Percentiles rank a stretch among this genome's conserved stretches.
phyloP scores from a whole-genome alignment of 176 grass and related monocot species.

The Rhynchospora pubera region DNA sequence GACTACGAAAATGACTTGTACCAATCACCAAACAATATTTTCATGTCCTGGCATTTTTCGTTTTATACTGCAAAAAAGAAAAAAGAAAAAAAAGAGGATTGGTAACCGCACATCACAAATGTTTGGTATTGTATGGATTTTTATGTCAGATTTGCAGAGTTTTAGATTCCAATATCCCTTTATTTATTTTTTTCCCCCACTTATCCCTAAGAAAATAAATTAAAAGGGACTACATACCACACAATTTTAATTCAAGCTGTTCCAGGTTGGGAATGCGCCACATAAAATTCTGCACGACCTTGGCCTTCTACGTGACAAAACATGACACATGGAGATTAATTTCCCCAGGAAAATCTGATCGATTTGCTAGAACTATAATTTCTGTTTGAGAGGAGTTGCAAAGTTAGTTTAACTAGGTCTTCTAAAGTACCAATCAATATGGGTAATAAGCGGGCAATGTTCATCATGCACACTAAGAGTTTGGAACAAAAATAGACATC shows the following conservation, averaged over 20 bases:
- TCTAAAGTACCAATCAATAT: background rate
- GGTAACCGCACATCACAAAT: background rate
- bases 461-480: background rate
- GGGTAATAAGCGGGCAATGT: background rate
- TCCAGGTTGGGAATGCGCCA: background rate
- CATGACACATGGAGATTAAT: background rate
- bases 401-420: background rate
- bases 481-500: background rate
- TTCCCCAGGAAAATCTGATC: background rate
- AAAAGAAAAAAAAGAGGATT: no score
- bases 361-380: background rate
- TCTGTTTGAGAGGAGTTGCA: no score
- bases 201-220: no score
- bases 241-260: no score
- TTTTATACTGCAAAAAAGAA: no score
- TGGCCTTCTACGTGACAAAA: background rate
- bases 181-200: background rate
- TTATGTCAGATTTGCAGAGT: background rate
- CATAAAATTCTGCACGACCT: background rate
- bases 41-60: no score
- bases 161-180: background rate
- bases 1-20: background rate
- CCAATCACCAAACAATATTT: no score
- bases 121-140: background rate
- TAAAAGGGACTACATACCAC: no score